Evolutionary conservation across 306 rosid genomes (phyloP).

Genomic region (Malus sylvestris): DNA sequence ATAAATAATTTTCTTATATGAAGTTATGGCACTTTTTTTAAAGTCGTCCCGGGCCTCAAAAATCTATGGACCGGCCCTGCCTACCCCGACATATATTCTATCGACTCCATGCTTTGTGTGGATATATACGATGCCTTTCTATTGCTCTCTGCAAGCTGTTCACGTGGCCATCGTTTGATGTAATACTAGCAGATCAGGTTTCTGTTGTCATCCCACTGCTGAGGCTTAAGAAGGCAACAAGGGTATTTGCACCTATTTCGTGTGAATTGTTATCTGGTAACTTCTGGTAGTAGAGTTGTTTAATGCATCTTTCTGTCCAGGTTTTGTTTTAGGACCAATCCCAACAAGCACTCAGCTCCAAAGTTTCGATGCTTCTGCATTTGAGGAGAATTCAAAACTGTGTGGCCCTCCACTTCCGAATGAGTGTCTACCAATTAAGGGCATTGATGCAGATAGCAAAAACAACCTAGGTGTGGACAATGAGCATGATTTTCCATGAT

Average conservation of each 20-base stretch:
- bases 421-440: too few relatives aligned
- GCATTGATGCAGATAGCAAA: too few relatives aligned
- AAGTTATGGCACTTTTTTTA: too few relatives aligned
- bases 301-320: conserved; percentile 31
- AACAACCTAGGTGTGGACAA: too few relatives aligned
- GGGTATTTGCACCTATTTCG: conserved; percentile 37
- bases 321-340: conserved; percentile 54
- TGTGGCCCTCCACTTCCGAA: too few relatives aligned
- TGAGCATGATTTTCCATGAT: too few relatives aligned
- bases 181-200: conserved; percentile 80
- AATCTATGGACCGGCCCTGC: background rate
- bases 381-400: too few relatives aligned
- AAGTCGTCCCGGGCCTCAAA: too few relatives aligned
- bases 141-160: conserved; percentile 78
- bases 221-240: conserved; percentile 60
- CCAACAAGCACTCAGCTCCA: too few relatives aligned
- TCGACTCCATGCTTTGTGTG: conserved; percentile 82
- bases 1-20: too few relatives aligned
- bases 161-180: conserved; percentile 73
- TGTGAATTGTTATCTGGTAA: conserved; percentile 2
- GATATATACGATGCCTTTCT: conserved; percentile 76
- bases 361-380: too few relatives aligned
- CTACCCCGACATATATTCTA: conserved; percentile 83
- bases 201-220: conserved; percentile 79
- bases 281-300: conserved; percentile 3